Percentiles rank a stretch among this genome's conserved stretches.
These are phyloP conservation scores for Annulohypoxylon bovei DNA, from an alignment of 495 filamentous ascomycete genomes.

Conservation along the genomic window DNA sequence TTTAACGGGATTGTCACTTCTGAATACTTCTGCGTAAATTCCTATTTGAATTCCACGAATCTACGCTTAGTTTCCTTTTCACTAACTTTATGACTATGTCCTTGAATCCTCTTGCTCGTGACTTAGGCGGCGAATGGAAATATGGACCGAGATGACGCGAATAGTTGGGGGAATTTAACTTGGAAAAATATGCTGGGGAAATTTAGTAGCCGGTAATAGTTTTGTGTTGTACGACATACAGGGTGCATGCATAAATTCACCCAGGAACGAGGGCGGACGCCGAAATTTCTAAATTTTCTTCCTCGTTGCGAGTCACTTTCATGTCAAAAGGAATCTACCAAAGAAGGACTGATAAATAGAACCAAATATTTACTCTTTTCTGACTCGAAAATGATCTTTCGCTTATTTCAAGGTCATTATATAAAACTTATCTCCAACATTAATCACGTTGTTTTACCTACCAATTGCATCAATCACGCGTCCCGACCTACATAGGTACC, in stretches of 20 bases:
- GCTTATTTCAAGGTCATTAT: neutral
- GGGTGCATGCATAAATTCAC: neutral
- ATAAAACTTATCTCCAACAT: slow-evolving; percentile 7
- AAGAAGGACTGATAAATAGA: no score
- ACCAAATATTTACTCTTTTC: no score
- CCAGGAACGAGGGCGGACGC: neutral
- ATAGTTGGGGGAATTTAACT: slow-evolving; percentile 9
- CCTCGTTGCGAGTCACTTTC: no score
- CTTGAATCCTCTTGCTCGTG: slow-evolving; percentile 8
- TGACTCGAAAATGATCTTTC: no score
- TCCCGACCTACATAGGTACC: neutral
- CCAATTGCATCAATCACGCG: neutral
- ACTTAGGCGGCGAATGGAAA: slow-evolving; percentile 9
- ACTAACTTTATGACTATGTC: slow-evolving; percentile 13
- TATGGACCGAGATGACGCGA: slow-evolving; percentile 6
- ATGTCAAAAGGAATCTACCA: no score
- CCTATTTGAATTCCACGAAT: no score
- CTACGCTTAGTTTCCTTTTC: no score
- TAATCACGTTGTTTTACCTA: slow-evolving; percentile 2
- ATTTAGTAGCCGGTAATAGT: neutral
- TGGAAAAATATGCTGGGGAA: neutral
- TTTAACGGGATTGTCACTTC: neutral
- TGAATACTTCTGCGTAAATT: no score
- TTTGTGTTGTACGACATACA: no score
- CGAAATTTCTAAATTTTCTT: neutral